These are phyloP conservation scores for Xylariaceae sp. DNA, from an alignment of 2,329 filamentous ascomycete species.

Conservation along the genomic window DNA sequence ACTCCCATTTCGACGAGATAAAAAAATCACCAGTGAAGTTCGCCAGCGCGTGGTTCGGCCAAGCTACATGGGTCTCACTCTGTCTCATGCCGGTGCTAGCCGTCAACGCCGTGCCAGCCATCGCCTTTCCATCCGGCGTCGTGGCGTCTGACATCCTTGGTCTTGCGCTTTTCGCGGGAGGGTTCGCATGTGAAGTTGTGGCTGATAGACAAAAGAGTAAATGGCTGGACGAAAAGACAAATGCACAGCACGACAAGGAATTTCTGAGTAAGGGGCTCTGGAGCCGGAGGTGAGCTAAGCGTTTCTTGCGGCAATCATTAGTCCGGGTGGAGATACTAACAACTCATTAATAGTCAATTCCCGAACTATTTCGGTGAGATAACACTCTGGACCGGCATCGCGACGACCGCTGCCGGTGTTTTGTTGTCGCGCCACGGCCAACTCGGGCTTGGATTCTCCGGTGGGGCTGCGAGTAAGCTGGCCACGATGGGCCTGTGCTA, in stretches of 20 bases:
- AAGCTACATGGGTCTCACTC: constrained; percentile 66
- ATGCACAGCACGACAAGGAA: constrained; percentile 63
- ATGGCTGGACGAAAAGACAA: constrained; percentile 58
- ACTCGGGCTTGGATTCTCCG: constrained; percentile 52
- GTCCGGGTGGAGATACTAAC: not conserved
- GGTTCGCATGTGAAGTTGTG: constrained; percentile 56
- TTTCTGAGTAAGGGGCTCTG: constrained; percentile 63
- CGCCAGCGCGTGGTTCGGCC: constrained; percentile 41
- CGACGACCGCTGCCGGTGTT: constrained; percentile 54
- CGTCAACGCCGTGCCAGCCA: constrained; percentile 57
- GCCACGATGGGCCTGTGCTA: constrained; percentile 43
- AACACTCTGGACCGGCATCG: constrained; percentile 66
- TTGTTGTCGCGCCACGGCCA: constrained; percentile 53
- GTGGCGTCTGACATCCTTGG: constrained; percentile 54
- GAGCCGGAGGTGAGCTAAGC: constrained; percentile 45
- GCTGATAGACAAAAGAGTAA: constrained; percentile 62
- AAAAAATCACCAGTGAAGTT: constrained; percentile 35
- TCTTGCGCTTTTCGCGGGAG: constrained; percentile 53
- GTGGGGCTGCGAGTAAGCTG: constrained; percentile 30
- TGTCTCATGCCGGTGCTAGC: constrained; percentile 62
- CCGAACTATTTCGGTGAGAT: constrained; percentile 73
- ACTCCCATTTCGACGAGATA: constrained; percentile 46
- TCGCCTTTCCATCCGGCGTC: constrained; percentile 43
- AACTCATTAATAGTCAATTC: constrained; percentile 39
- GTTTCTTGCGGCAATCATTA: not conserved